These are phyloP conservation scores for Farysia itapuensis DNA, from an alignment of 1,284 basidiomycete species.

Conservation along the genomic window DNA sequence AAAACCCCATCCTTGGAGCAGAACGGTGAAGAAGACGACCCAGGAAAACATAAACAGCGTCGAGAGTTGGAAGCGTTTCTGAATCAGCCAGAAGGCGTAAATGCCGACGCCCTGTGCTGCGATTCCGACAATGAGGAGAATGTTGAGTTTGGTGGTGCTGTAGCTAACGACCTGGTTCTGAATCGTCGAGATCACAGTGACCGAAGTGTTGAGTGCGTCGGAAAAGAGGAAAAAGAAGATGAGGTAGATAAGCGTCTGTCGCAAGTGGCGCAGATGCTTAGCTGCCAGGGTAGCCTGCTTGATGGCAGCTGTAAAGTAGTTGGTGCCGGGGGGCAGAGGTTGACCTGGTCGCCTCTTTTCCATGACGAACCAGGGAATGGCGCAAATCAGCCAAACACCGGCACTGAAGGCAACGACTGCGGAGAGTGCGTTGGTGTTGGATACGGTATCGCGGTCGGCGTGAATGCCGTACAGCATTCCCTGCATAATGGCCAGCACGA, in stretches of 20 bases:
- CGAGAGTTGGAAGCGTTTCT: conserved; percentile 73
- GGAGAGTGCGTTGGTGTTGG: conserved; percentile 65
- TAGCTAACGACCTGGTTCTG: conserved; percentile 77
- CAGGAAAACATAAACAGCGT: conserved; percentile 69
- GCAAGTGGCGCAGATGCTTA: conserved; percentile 10
- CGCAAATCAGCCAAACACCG: conserved; percentile 69
- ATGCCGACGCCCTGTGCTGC: conserved; percentile 73
- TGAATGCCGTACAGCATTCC: conserved; percentile 74
- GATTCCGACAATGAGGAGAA: conserved; percentile 74
- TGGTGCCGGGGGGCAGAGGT: conserved; percentile 68
- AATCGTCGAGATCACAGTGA: conserved; percentile 73
- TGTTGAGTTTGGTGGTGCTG: conserved; percentile 71
- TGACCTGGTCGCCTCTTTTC: conserved; percentile 54
- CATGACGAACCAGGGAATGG: conserved; percentile 73
- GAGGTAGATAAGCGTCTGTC: conserved; percentile 62
- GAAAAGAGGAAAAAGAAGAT: conserved; percentile 75
- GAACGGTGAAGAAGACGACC: conserved; percentile 73
- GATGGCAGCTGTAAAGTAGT: conserved; percentile 69
- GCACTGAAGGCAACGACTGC: conserved; percentile 9
- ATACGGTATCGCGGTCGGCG: conserved; percentile 23
- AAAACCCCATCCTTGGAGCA: conserved; percentile 83
- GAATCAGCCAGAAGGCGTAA: conserved; percentile 72
- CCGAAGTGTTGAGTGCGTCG: conserved; percentile 77
- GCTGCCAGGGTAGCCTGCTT: conserved; percentile 17
- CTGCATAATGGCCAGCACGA: conserved; percentile 74